These are phyloP conservation scores for Aspergillus novofumigatus DNA, from an alignment of 2,329 filamentous ascomycete genomes.

Conservation along the genomic window DNA sequence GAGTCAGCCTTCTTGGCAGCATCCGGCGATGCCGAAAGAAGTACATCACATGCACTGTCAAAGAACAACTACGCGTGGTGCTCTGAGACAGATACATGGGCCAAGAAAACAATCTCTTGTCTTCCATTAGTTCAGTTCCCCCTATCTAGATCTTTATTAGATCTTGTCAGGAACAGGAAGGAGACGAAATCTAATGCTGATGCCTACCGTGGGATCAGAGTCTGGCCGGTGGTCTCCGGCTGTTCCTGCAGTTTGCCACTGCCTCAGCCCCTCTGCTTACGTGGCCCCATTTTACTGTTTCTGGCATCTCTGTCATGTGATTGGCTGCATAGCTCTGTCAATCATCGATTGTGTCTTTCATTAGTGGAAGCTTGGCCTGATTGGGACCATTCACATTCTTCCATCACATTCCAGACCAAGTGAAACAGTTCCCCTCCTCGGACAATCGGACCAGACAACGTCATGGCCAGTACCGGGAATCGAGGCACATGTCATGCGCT, in stretches of 20 bases:
- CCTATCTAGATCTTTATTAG: not conserved
- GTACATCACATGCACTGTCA: not conserved
- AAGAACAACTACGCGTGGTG: too few relatives aligned
- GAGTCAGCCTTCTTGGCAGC: too few relatives aligned
- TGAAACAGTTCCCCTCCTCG: slow-evolving; percentile 1
- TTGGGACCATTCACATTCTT: slow-evolving; percentile 1
- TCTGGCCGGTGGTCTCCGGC: not conserved
- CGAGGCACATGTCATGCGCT: not conserved
- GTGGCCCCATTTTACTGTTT: slow-evolving; percentile 10
- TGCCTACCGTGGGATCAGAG: not conserved
- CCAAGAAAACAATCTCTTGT: too few relatives aligned
- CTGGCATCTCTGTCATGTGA: not conserved
- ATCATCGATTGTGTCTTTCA: slow-evolving; percentile 5
- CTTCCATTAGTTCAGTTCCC: too few relatives aligned
- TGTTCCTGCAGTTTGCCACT: slow-evolving; percentile 3
- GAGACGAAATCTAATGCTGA: not conserved
- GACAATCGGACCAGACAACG: not conserved
- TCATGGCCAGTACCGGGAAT: not conserved
- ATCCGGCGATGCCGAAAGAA: not conserved
- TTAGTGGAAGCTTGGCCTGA: slow-evolving; percentile 19
- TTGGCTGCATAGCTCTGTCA: slow-evolving; percentile 2
- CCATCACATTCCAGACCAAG: not conserved
- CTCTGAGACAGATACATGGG: too few relatives aligned
- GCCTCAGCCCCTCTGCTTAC: slow-evolving; percentile 12
- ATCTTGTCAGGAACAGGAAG: not conserved